Conservation (phyloP, 805 yeast genomes). For the Sugiyamaella chiloensis region DNA sequence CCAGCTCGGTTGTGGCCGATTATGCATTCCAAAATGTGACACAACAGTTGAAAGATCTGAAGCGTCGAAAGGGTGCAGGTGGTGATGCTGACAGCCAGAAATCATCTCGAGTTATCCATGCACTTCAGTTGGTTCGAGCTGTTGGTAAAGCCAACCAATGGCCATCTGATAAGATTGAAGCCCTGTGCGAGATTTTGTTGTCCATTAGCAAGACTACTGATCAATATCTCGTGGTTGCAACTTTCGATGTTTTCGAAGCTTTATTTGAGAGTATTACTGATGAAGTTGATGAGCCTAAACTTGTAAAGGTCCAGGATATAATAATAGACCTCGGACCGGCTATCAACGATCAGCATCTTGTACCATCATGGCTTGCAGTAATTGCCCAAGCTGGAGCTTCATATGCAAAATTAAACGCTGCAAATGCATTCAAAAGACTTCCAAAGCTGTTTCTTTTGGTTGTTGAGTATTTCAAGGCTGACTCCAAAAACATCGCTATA, state of each 20-base stretch:
- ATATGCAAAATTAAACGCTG: conserved; percentile 50
- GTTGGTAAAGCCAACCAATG: conserved; percentile 76
- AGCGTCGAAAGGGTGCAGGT: conserved; percentile 32
- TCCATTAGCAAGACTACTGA: conserved; percentile 78
- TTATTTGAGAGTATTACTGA: conserved; percentile 63
- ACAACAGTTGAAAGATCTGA: conserved; percentile 38
- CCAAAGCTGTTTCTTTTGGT: conserved; percentile 57
- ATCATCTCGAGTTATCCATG: conserved; percentile 59
- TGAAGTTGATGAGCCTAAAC: conserved; percentile 56
- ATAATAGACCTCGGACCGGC: conserved; percentile 81
- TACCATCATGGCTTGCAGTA: conserved; percentile 94
- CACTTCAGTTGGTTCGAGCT: conserved; percentile 68
- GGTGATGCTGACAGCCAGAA: conserved; percentile 30
- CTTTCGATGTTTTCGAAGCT: conserved; percentile 81
- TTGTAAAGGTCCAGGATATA: conserved; percentile 60
- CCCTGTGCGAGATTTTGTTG: conserved; percentile 70
- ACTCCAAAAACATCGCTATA: conserved; percentile 53
- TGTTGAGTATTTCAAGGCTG: conserved; percentile 61
- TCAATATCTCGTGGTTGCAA: conserved; percentile 75
- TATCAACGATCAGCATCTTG: conserved; percentile 74
- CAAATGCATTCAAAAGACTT: conserved; percentile 51
- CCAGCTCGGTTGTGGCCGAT: conserved; percentile 65
- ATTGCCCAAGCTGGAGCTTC: conserved; percentile 74
- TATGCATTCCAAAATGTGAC: conserved; percentile 57
- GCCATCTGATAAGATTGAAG: conserved; percentile 69